A percentile compares a stretch with the other conserved stretches of the same genome.
These are phyloP conservation scores for Straminergon stramineum DNA, from an alignment of 225 moss, liverwort and hornwort species.

Conservation along the genomic window DNA sequence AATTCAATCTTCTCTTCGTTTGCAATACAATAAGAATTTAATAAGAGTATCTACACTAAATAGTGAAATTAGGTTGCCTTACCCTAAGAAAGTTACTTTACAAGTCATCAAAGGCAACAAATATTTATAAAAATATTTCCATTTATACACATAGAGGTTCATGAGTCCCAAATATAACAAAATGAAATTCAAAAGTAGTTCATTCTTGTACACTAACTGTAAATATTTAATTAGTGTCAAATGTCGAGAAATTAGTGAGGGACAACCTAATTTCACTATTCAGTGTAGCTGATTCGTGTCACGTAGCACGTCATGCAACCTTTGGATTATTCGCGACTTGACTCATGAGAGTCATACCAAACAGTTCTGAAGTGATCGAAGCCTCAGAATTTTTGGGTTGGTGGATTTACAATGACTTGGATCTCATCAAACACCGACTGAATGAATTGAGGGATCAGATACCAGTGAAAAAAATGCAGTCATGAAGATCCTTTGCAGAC, in stretches of 20 bases:
- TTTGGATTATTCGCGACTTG: neutral
- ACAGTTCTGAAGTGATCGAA: neutral
- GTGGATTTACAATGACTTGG: neutral
- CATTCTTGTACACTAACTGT: too few relatives aligned
- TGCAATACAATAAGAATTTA: neutral
- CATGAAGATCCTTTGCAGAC: neutral
- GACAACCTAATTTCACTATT: too few relatives aligned
- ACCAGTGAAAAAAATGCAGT: neutral
- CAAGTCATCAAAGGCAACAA: too few relatives aligned
- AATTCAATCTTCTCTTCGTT: neutral
- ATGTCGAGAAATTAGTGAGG: too few relatives aligned
- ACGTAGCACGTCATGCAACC: neutral
- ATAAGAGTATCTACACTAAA: too few relatives aligned
- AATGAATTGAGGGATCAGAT: neutral
- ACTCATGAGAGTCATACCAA: neutral
- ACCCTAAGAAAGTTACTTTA: too few relatives aligned
- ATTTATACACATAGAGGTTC: too few relatives aligned
- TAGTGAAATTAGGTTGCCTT: too few relatives aligned
- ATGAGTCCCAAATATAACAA: too few relatives aligned
- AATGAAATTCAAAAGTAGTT: too few relatives aligned
- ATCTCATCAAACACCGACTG: neutral
- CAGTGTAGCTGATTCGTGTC: neutral
- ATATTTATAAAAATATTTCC: too few relatives aligned
- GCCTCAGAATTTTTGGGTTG: neutral
- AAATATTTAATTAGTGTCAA: too few relatives aligned